These are phyloP conservation scores for Tagetes erecta DNA, from an alignment of 129 eudicot genomes.

Conservation along the genomic window DNA sequence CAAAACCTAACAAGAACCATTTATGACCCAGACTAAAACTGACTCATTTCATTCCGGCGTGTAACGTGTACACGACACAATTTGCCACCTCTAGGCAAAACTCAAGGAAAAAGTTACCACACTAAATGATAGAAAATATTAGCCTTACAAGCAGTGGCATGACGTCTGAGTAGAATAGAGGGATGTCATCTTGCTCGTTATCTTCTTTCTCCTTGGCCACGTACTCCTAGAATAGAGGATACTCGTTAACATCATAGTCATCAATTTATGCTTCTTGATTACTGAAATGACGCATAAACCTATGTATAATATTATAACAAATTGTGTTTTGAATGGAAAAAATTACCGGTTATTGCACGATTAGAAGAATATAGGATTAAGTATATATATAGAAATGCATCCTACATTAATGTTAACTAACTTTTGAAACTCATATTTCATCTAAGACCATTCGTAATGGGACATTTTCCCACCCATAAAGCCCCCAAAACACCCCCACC, in stretches of 20 bases:
- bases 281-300: background rate
- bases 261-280: background rate
- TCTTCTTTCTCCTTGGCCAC: slow-evolving; percentile 84
- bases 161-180: slow-evolving; percentile 82
- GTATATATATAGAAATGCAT: background rate
- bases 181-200: slow-evolving; percentile 61
- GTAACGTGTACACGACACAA: background rate
- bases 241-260: background rate
- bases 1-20: background rate
- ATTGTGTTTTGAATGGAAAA: background rate
- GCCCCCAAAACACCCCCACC: no score
- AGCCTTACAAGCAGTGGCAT: slow-evolving; percentile 87
- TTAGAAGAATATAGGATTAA: background rate
- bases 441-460: no score
- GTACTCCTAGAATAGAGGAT: slow-evolving; percentile 50
- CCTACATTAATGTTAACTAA: background rate
- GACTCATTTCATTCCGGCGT: background rate
- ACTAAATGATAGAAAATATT: slow-evolving; percentile 4
- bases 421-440: no score
- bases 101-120: background rate
- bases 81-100: background rate
- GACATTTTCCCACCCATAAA: no score
- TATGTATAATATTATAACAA: background rate
- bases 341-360: background rate
- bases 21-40: background rate